Base-by-base conservation (phyloP, 139 green algal genomes). In the Picochlorum sp. region DNA sequence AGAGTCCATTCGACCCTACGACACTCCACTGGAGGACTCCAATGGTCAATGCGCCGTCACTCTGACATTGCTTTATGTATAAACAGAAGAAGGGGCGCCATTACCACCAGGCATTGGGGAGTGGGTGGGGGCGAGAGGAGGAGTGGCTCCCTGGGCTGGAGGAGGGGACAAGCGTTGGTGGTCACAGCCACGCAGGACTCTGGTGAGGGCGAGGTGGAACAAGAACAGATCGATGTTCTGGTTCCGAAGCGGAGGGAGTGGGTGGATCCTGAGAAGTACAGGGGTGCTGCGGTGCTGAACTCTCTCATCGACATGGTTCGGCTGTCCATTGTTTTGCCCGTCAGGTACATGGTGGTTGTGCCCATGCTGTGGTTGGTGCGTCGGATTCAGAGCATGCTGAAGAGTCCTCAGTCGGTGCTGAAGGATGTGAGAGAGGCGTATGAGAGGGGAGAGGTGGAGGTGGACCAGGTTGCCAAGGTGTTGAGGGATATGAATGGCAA, bases 61-160 rank as follows among this genome's bases (percentile, higher is more conserved):
- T 6, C 28, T 30, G 28, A 30, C 28, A 30, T 30, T 30, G 28
- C 28, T 30, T 30, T 30, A 5, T 30, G 9, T 6, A 41, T 41
- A 14, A 9, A 41, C 8, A 11, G 9, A 41, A 41, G 34, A 41
- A 41, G 7, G 4, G 34, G 34, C 34, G 34, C 7, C 8, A 41
- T 4, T 41, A 14, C 7, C 8, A 41, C 34, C 34, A 41, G 34
- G 7, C 34, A 41, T 41, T 41, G 34, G 7, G 34, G 8, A 13
- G 34, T 41, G 7, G 34, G 34, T 11, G 8, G 34, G 34, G 34
- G 34, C 34, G 8, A 11, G 34, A 14, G 34, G 3, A 95, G 57
- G 47, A 79, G 86, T 45, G 65, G 65, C 4, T 82, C 87, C 8
- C 73, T 78, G 7, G 84, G 8, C 34, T 10, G 34, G 34, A 41